Evolutionary conservation across 192 early-diverging fungal genomes (phyloP).

Genomic region (Radiomyces spectabilis): DNA sequence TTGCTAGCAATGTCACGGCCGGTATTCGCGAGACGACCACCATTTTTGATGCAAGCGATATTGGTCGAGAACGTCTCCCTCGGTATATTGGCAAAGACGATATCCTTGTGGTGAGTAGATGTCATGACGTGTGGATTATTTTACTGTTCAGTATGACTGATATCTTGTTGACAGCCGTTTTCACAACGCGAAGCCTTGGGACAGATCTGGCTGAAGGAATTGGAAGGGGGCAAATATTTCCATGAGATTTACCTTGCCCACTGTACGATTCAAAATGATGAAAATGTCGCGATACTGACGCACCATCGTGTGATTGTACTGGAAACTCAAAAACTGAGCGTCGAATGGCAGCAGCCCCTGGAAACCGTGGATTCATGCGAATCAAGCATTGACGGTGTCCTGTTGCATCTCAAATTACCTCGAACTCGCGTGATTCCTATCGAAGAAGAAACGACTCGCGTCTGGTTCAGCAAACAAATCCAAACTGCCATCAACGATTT

Average conservation of each 20-base stretch:
- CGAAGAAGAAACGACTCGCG: background rate
- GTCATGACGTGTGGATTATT: background rate
- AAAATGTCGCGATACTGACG: constrained; percentile 64
- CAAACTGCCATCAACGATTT: too few relatives aligned
- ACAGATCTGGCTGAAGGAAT: constrained; percentile 64
- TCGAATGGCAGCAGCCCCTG: constrained; percentile 10
- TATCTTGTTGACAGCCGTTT: constrained; percentile 38
- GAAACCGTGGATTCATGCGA: background rate
- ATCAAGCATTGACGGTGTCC: background rate
- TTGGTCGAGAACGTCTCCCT: constrained; percentile 72
- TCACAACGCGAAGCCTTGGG: constrained; percentile 67
- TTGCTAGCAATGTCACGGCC: constrained; percentile 76
- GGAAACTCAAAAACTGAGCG: constrained; percentile 1
- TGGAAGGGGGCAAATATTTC: constrained; percentile 57
- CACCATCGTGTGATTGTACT: constrained; percentile 56
- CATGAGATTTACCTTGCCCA: constrained; percentile 71
- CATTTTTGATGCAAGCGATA: constrained; percentile 66
- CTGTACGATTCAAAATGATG: constrained; percentile 15
- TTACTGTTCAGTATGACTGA: background rate
- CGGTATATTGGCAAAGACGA: constrained; percentile 64
- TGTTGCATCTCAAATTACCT: background rate
- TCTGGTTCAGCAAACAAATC: constrained; percentile 5
- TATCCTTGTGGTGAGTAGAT: constrained; percentile 42
- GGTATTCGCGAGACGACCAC: constrained; percentile 82
- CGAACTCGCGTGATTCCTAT: background rate